These are phyloP conservation scores for Pleurotus sapidus DNA, from an alignment of 768 basidiomycete genomes.

Conservation along the genomic window DNA sequence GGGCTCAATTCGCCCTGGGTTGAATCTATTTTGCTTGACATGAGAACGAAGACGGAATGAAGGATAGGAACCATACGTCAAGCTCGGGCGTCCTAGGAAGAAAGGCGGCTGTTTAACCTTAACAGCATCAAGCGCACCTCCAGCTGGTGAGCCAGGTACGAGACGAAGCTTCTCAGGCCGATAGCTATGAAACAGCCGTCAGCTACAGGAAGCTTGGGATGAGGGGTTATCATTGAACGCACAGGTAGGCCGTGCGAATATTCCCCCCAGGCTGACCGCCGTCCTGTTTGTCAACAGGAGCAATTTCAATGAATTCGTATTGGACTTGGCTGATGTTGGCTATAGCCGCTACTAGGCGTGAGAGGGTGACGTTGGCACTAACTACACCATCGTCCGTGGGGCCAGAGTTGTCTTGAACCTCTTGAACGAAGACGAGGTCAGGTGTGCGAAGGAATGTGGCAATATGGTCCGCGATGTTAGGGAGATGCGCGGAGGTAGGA, in stretches of 20 bases:
- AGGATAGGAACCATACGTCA: background rate
- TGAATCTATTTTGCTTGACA: conserved; percentile 35
- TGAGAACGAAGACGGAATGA: background rate
- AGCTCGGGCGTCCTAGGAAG: background rate
- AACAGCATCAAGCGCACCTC: conserved; percentile 45
- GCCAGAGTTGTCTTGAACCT: conserved; percentile 61
- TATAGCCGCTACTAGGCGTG: conserved; percentile 48
- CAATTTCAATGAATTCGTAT: conserved; percentile 48
- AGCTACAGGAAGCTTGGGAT: background rate
- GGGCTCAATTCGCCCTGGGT: conserved; percentile 64
- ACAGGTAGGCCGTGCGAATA: conserved; percentile 59
- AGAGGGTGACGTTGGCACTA: conserved; percentile 49
- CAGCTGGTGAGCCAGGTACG: conserved; percentile 41
- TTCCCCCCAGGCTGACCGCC: conserved; percentile 64
- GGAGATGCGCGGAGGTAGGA: conserved; percentile 45
- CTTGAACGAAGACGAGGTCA: conserved; percentile 62
- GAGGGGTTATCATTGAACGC: conserved; percentile 13
- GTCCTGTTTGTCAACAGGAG: conserved; percentile 51
- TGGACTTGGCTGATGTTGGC: conserved; percentile 34
- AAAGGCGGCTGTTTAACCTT: conserved; percentile 28
- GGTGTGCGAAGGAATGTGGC: conserved; percentile 44
- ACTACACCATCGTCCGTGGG: conserved; percentile 51
- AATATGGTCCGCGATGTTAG: conserved; percentile 51
- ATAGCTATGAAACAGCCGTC: conserved; percentile 26
- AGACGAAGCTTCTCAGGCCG: conserved; percentile 48